Conservation (phyloP, 2,329 filamentous ascomycete genomes). For the Aspergillus uvarum region DNA sequence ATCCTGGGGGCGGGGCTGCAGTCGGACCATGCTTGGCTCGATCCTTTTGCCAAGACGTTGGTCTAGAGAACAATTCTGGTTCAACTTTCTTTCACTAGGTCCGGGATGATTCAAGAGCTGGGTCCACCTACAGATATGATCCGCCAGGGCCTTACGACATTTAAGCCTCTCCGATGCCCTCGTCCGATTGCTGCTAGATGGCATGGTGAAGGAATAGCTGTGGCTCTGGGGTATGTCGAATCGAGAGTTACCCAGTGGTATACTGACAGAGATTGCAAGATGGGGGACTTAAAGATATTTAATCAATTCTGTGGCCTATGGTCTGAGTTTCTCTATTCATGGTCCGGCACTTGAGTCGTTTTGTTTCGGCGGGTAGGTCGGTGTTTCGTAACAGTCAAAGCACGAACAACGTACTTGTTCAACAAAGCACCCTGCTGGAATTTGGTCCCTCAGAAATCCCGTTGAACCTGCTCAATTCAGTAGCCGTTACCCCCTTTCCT, state of each 20-base stretch:
- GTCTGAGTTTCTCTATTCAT: too few species aligned
- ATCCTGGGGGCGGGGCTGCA: background rate
- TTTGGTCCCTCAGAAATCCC: too few species aligned
- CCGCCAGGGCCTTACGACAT: background rate
- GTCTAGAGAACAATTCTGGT: background rate
- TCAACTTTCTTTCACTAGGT: background rate
- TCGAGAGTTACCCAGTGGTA: background rate
- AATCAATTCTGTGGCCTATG: too few species aligned
- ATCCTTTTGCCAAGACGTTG: background rate
- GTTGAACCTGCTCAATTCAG: too few species aligned
- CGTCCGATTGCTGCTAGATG: background rate
- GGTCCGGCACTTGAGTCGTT: too few species aligned
- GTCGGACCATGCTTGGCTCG: background rate
- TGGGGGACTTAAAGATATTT: too few species aligned
- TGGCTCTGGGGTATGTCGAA: background rate
- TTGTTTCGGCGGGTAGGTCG: too few species aligned
- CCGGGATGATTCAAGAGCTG: background rate
- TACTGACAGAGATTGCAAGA: too few species aligned
- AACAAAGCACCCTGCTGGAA: too few species aligned
- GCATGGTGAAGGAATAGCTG: background rate
- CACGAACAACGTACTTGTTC: too few species aligned
- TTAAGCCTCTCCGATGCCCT: background rate
- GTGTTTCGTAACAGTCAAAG: too few species aligned
- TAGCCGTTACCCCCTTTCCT: too few species aligned
- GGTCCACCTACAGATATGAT: background rate